Conservation (phyloP, 495 filamentous ascomycete genomes). For the Penicillium coprophilum region DNA sequence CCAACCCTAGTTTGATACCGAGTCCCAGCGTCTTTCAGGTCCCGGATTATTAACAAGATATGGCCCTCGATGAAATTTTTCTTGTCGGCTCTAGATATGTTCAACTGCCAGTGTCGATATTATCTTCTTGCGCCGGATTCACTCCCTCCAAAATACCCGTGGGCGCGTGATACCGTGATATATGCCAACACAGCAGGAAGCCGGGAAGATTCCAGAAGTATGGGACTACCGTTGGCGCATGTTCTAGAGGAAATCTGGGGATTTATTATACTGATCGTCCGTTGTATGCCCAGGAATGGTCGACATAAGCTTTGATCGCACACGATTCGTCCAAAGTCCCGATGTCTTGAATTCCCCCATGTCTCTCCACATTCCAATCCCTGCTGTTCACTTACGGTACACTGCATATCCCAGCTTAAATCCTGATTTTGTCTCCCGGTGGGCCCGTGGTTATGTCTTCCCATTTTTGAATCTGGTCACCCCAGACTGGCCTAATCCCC, state of each 20-base stretch:
- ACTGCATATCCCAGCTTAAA: background rate
- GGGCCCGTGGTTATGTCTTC: constrained; percentile 11
- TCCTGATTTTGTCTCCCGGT: constrained; percentile 11
- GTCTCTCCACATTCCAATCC: constrained; percentile 6
- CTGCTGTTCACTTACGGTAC: background rate
- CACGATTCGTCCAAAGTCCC: background rate
- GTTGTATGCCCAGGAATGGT: background rate
- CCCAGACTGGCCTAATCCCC: constrained; percentile 2
- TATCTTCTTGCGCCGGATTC: constrained; percentile 15
- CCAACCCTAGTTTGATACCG: constrained; percentile 5
- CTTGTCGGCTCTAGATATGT: constrained; percentile 5
- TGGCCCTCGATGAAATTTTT: background rate
- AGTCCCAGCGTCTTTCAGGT: background rate
- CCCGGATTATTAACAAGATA: constrained; percentile 17
- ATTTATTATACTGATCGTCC: background rate
- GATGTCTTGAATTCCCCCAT: background rate
- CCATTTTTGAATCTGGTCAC: background rate
- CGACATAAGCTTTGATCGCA: constrained; percentile 2
- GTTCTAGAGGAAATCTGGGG: background rate
- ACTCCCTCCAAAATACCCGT: background rate
- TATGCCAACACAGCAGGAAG: constrained; percentile 21
- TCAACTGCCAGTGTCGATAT: constrained; percentile 12
- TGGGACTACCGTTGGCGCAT: background rate
- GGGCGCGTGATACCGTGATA: background rate
- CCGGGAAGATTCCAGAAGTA: constrained; percentile 26